Evolutionary conservation across 345 rosid species (phyloP).

Genomic region (Populus euphratica): DNA sequence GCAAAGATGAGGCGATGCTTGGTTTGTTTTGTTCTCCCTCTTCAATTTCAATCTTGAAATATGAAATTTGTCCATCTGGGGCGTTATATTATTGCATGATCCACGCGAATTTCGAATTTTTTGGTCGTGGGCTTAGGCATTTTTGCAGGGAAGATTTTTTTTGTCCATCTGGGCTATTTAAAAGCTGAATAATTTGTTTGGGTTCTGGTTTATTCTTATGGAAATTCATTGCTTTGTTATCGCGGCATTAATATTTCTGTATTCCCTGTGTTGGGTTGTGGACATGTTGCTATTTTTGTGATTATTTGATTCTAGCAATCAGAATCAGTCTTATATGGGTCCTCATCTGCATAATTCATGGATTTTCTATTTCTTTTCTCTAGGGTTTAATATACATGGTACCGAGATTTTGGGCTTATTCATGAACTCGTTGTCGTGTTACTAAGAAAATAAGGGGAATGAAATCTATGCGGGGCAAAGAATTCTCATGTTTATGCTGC

Average conservation of each 20-base stretch:
- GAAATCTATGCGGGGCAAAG: neutral
- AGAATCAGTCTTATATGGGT: neutral
- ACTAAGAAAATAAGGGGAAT: neutral
- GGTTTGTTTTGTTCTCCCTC: slow-evolving; percentile 30
- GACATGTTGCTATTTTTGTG: neutral
- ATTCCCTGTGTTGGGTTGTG: neutral
- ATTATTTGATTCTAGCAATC: neutral
- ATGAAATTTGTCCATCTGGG: neutral
- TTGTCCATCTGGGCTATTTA: neutral
- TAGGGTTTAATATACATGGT: neutral
- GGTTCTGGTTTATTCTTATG: neutral
- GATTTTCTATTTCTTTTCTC: neutral
- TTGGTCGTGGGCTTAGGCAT: neutral
- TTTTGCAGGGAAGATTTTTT: neutral
- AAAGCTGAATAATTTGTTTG: neutral
- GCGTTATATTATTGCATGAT: neutral
- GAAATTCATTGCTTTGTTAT: neutral
- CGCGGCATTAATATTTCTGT: neutral
- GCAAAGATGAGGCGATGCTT: slow-evolving; percentile 57
- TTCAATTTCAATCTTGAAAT: neutral
- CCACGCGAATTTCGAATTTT: neutral
- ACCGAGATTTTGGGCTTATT: neutral
- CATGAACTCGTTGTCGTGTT: neutral
- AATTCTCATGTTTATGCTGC: neutral
- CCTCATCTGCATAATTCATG: neutral